Conservation (phyloP, 2,329 filamentous ascomycete species). For the Aspergillus caelatus region DNA sequence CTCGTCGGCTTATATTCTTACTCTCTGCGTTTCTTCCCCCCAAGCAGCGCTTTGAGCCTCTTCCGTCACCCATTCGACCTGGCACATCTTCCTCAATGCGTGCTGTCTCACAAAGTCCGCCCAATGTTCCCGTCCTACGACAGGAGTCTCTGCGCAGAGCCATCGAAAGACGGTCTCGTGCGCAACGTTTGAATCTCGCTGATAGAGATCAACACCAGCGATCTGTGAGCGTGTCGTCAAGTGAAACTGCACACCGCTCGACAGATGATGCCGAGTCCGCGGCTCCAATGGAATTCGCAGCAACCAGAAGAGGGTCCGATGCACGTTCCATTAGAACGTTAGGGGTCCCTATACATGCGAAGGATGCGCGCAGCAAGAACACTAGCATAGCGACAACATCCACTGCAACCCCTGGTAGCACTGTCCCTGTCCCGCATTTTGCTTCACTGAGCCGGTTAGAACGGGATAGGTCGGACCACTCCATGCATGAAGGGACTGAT, state of each 20-base stretch:
- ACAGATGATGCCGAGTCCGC: constrained; percentile 36
- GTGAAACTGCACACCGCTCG: constrained; percentile 41
- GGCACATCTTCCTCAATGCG: constrained; percentile 50
- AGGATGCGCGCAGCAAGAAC: constrained; percentile 48
- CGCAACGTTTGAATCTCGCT: constrained; percentile 45
- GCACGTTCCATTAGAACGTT: constrained; percentile 47
- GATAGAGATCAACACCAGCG: constrained; percentile 38
- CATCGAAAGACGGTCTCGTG: constrained; percentile 55
- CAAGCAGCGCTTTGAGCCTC: constrained; percentile 43
- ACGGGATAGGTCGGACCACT: constrained; percentile 27
- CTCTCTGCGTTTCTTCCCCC: constrained; percentile 61
- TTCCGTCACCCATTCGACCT: constrained; percentile 43
- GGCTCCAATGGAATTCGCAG: constrained; percentile 25
- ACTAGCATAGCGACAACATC: constrained; percentile 55
- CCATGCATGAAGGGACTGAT: constrained; percentile 35
- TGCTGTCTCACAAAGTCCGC: constrained; percentile 57
- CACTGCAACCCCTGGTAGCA: constrained; percentile 53
- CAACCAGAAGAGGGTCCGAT: constrained; percentile 45
- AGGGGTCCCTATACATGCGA: constrained; percentile 50
- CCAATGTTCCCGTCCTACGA: constrained; percentile 51
- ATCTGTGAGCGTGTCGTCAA: constrained; percentile 50
- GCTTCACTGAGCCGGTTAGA: constrained; percentile 40
- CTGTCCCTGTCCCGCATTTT: constrained; percentile 59
- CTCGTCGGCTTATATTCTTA: constrained; percentile 60
- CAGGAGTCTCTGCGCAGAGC: constrained; percentile 58